Base-by-base conservation (phyloP, 2,329 filamentous ascomycete genomes). In the Phoma sp. region DNA sequence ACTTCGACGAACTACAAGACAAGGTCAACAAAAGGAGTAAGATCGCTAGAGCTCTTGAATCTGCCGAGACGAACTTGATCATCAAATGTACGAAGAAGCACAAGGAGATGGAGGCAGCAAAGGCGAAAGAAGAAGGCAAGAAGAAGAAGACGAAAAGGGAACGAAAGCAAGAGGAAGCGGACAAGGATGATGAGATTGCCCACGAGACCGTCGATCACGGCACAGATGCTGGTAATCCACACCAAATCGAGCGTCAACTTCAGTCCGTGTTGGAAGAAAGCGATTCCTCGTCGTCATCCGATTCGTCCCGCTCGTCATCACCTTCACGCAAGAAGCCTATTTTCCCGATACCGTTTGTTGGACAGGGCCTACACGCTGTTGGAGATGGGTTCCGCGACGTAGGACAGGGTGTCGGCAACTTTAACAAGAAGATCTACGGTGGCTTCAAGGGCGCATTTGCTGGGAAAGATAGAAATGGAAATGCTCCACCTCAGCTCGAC, bases 51-150 rank as follows among this genome's bases (percentile, higher is more conserved):
- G 79, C 81, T 50, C 83, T 99, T 0, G 95, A 99, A 69, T 76
- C 77, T 7, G 93, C 93, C 1, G 89, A 98, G 74, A 97, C 92
- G 0, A 86, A 91, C 18, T 79, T 99, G 33, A 90, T 99, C 62
- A 88, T 87, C 53, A 81, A 82, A 38, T 93, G 91, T 49, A 93
- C 92, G 69, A 91, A 88, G 71, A 87, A 86, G 12, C 87, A 97
- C 62, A 77, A 89, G n/a, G 89, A 93, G 69, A 81, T 86, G 66
- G 72, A 82, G 49, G 81, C 82, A 37, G 84, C 84, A 43, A 84
- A 85, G 6, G 88, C 87, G 34, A 92, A 90, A 70, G 83, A 83
- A 60, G 77, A 79, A 1, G 84, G 80, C 53, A 76, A 81, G 39
- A 81, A 80, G 52, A 77, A 80, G 43, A 82, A 79, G 53, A 74